Percentiles rank a stretch among this genome's conserved stretches.
phyloP scores from a whole-genome alignment of 2,329 filamentous ascomycete genomes.

The Penicillium crustosum region DNA sequence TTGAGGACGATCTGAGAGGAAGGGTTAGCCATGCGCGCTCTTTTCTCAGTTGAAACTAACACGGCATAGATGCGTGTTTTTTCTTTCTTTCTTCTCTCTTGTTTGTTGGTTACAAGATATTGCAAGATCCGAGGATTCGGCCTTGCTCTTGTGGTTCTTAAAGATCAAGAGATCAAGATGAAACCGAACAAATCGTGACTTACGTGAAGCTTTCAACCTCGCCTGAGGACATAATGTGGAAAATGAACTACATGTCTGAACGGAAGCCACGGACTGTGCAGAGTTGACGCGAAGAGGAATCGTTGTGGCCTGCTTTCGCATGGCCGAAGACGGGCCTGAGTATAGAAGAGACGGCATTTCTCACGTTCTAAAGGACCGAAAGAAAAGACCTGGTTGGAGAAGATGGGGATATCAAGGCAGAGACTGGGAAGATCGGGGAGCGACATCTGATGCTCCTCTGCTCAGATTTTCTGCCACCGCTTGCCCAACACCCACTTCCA shows the following conservation, averaged over 20 bases:
- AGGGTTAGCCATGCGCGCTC: constrained; percentile 12
- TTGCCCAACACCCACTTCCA: constrained; percentile 15
- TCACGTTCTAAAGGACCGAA: constrained; percentile 11
- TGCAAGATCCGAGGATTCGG: background rate
- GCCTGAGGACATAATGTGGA: constrained; percentile 31
- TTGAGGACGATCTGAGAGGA: constrained; percentile 24
- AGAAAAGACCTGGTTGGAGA: constrained; percentile 9
- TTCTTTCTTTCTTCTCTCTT: background rate
- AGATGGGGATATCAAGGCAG: constrained; percentile 1
- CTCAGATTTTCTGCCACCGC: constrained; percentile 32
- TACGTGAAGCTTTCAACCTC: constrained; percentile 33
- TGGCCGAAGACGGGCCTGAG: constrained; percentile 33
- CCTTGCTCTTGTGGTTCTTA: background rate
- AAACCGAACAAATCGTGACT: constrained; percentile 17
- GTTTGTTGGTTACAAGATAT: constrained; percentile 2
- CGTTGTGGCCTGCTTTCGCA: constrained; percentile 37
- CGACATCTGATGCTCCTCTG: constrained; percentile 14
- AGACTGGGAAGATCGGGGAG: constrained; percentile 6
- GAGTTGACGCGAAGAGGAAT: constrained; percentile 29
- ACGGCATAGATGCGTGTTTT: background rate
- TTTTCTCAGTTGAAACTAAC: background rate
- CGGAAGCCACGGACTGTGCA: constrained; percentile 30
- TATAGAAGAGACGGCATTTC: constrained; percentile 35
- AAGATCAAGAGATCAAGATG: background rate
- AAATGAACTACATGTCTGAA: constrained; percentile 32